Conservation (phyloP, 495 filamentous ascomycete genomes). For the Stereocaulon alpinum region DNA sequence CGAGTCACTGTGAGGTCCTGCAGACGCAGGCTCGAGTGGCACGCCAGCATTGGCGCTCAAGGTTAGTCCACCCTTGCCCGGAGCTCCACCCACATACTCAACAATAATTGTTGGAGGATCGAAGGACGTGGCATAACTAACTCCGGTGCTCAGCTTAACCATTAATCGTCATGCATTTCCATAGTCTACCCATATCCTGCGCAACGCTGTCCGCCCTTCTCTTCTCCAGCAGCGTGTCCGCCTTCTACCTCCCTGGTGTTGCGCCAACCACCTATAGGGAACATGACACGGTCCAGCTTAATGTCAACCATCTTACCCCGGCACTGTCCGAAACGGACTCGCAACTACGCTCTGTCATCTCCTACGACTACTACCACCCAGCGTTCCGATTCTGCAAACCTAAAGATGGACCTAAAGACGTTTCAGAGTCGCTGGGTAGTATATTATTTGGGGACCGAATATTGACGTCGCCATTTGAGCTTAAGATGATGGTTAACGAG, state of each 20-base stretch:
- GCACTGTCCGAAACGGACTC: constrained; percentile 62
- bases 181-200: background rate
- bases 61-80: background rate
- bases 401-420: constrained; percentile 53
- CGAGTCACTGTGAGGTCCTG: background rate
- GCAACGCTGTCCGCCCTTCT: constrained; percentile 17
- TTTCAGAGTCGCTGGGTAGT: constrained; percentile 84
- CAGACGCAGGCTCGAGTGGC: background rate
- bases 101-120: background rate
- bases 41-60: background rate
- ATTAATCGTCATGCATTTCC: constrained; percentile 1
- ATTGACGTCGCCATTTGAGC: constrained; percentile 77
- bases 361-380: constrained; percentile 90
- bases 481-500: constrained; percentile 91
- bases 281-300: constrained; percentile 69
- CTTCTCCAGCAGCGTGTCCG: constrained; percentile 46
- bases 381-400: constrained; percentile 81
- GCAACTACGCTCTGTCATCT: constrained; percentile 77
- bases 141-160: background rate
- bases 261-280: constrained; percentile 82
- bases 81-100: background rate
- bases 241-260: constrained; percentile 94
- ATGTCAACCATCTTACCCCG: constrained; percentile 87
- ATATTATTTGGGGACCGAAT: constrained; percentile 97
- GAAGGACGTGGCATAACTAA: background rate